Conservation (phyloP, 441 rosid genomes). For the Brassica hybrid region DNA sequence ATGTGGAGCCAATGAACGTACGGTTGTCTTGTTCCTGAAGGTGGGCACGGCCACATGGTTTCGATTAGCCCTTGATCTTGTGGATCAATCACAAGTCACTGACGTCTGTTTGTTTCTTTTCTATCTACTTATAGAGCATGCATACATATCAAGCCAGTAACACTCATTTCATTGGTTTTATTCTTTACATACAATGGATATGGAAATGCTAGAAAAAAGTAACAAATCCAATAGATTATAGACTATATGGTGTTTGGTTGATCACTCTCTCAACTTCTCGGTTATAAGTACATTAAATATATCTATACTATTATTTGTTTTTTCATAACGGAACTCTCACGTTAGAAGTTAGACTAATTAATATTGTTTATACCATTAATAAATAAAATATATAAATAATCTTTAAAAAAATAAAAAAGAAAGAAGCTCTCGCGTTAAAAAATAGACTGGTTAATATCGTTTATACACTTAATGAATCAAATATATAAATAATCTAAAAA, state of each 20-base stretch:
- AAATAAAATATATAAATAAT: too few species aligned
- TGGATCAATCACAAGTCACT: constrained; percentile 10
- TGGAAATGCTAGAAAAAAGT: not conserved
- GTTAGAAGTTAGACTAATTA: too few species aligned
- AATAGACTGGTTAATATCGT: too few species aligned
- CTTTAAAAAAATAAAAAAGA: too few species aligned
- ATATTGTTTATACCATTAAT: too few species aligned
- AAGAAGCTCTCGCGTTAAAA: too few species aligned
- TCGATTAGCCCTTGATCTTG: constrained; percentile 8
- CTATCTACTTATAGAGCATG: not conserved
- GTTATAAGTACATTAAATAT: not conserved
- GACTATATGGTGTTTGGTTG: not conserved
- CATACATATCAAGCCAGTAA: not conserved
- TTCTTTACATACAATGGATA: not conserved
- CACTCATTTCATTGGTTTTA: not conserved
- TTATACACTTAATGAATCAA: too few species aligned
- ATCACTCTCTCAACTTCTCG: not conserved
- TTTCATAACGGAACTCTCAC: too few species aligned
- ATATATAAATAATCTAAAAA: too few species aligned
- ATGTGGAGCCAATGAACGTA: not conserved
- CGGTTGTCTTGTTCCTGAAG: constrained; percentile 9
- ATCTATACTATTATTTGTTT: too few species aligned
- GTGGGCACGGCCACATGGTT: constrained; percentile 26
- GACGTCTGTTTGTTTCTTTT: not conserved
- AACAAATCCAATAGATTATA: not conserved